These are phyloP conservation scores for Candida patagonica DNA, from an alignment of 805 yeast species.

Conservation along the genomic window DNA sequence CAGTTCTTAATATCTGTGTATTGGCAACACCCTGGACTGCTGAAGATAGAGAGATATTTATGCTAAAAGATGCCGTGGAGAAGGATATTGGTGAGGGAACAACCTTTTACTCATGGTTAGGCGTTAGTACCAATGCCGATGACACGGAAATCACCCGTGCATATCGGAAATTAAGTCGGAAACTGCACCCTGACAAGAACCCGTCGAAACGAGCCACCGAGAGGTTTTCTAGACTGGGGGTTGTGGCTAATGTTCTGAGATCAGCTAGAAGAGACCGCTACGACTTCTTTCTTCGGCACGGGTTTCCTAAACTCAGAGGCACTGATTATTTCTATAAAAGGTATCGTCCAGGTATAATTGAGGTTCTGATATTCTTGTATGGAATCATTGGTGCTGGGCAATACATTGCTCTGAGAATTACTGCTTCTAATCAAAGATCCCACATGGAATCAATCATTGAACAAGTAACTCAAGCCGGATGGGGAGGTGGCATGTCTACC, in stretches of 20 bases:
- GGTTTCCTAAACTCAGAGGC: constrained; percentile 79
- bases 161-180: constrained; percentile 69
- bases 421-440: constrained; percentile 46
- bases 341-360: constrained; percentile 56
- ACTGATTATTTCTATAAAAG: constrained; percentile 52
- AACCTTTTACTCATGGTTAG: constrained; percentile 65
- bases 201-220: constrained; percentile 44
- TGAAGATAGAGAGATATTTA: constrained; percentile 75
- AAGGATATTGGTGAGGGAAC: constrained; percentile 52
- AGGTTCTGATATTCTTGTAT: constrained; percentile 44
- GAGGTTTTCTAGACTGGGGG: constrained; percentile 67
- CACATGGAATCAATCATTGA: constrained; percentile 34
- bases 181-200: constrained; percentile 93
- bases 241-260: constrained; percentile 66
- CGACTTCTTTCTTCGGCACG: constrained; percentile 72
- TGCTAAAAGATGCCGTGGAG: constrained; percentile 53
- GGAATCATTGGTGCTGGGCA: constrained; percentile 49
- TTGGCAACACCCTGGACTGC: constrained; percentile 38
- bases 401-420: constrained; percentile 44
- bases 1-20: background rate
- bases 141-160: constrained; percentile 82
- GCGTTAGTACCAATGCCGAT: constrained; percentile 55
- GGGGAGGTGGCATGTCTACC: constrained; percentile 23
- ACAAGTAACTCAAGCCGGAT: constrained; percentile 26
- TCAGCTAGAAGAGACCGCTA: constrained; percentile 57